phyloP scores from a whole-genome alignment of 1,284 basidiomycete genomes.

The Phellopilus nigrolimitatus region DNA sequence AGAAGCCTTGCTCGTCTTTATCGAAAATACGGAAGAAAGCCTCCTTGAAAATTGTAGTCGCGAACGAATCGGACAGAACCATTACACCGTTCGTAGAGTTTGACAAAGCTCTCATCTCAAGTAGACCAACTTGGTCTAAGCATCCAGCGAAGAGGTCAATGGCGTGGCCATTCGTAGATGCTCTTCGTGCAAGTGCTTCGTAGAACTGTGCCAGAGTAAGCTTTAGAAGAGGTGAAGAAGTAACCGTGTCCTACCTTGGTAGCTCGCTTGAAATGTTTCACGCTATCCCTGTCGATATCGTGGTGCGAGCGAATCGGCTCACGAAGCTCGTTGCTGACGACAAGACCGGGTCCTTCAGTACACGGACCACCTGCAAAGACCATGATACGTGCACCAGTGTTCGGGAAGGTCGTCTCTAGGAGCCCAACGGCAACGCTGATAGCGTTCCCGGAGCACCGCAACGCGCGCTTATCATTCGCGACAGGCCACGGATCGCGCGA shows the following conservation, averaged over 20 bases:
- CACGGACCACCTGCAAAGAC: constrained; percentile 95
- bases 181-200: constrained; percentile 91
- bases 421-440: constrained; percentile 93
- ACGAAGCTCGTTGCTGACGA: constrained; percentile 92
- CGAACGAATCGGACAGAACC: constrained; percentile 95
- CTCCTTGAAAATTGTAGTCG: constrained; percentile 99
- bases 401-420: constrained; percentile 93
- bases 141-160: constrained; percentile 97
- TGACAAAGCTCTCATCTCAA: constrained; percentile 96
- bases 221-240: background rate
- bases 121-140: constrained; percentile 94
- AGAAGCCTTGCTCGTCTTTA: constrained; percentile 90
- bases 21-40: constrained; percentile 91
- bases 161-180: constrained; percentile 91
- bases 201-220: constrained; percentile 65
- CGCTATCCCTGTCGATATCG: constrained; percentile 97
- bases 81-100: constrained; percentile 97
- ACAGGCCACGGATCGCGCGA: constrained; percentile 97
- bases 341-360: constrained; percentile 96
- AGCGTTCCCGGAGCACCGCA: constrained; percentile 95
- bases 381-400: constrained; percentile 96
- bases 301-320: constrained; percentile 99
- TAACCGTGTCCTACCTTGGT: constrained; percentile 62
- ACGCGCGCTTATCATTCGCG: constrained; percentile 90
- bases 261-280: constrained; percentile 97